Percentiles rank a stretch among this genome's conserved stretches.
phyloP scores from a whole-genome alignment of 257 asterid genomes.

The Rubia yunnanensis region DNA sequence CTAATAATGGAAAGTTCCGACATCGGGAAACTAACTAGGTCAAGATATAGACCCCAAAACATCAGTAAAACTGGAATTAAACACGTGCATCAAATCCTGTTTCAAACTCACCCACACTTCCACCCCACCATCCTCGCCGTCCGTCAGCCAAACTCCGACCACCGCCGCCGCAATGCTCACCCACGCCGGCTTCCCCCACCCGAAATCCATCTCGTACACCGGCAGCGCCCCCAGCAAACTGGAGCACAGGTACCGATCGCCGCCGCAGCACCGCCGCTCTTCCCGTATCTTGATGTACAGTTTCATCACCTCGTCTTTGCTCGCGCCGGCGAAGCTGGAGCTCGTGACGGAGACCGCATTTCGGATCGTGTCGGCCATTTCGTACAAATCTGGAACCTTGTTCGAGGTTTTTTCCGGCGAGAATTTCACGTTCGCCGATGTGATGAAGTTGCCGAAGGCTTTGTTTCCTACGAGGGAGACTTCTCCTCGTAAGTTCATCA shows the following conservation, averaged over 20 bases:
- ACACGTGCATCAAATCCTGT: constrained; percentile 3
- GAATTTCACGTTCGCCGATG: neutral
- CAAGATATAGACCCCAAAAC: no score
- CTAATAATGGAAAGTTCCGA: no score
- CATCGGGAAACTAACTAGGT: no score
- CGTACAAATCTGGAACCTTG: neutral
- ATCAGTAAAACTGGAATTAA: no score
- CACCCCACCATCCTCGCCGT: constrained; percentile 9
- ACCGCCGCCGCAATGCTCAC: neutral
- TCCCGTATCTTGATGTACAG: neutral
- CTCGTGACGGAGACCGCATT: neutral
- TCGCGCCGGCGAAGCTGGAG: neutral
- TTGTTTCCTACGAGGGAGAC: neutral
- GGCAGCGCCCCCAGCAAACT: constrained; percentile 10
- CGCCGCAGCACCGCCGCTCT: neutral
- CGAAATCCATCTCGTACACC: constrained; percentile 18
- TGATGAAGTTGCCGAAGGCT: constrained; percentile 10
- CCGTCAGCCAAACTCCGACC: constrained; percentile 4
- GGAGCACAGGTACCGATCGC: neutral
- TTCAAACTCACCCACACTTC: constrained; percentile 15
- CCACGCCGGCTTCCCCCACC: constrained; percentile 27
- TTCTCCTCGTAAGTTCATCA: constrained; percentile 12
- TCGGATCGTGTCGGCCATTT: neutral
- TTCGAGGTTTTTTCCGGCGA: neutral
- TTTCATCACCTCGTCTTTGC: constrained; percentile 1